These are phyloP conservation scores for Aspergillus floridensis DNA, from an alignment of 2,329 filamentous ascomycete genomes.

Conservation along the genomic window DNA sequence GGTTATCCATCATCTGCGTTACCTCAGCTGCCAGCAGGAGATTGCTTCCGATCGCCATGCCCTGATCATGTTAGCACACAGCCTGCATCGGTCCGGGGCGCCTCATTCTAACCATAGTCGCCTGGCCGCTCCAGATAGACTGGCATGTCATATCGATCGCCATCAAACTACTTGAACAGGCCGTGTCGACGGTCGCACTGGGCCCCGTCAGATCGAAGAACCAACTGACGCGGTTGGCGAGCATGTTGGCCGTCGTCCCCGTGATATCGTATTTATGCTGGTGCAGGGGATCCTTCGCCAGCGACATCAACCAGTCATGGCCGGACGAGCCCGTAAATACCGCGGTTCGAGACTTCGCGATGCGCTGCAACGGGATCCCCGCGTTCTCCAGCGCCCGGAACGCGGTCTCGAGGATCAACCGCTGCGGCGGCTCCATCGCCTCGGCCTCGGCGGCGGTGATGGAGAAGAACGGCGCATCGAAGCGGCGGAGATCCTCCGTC, in stretches of 20 bases:
- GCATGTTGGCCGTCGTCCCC: constrained; percentile 18
- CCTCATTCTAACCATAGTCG: neutral
- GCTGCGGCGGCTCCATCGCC: constrained; percentile 21
- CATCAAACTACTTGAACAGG: constrained; percentile 24
- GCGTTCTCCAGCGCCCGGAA: constrained; percentile 25
- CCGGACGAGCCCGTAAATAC: constrained; percentile 22
- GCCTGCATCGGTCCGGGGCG: too few relatives aligned
- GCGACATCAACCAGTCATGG: constrained; percentile 11
- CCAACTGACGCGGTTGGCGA: constrained; percentile 32
- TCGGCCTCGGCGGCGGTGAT: constrained; percentile 19
- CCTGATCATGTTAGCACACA: neutral
- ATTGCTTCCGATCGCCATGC: neutral
- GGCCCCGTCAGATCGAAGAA: constrained; percentile 31
- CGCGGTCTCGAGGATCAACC: constrained; percentile 23
- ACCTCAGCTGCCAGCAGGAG: constrained; percentile 36
- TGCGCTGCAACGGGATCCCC: too few relatives aligned
- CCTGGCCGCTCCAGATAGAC: constrained; percentile 14
- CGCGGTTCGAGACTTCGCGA: constrained; percentile 10
- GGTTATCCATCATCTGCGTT: constrained; percentile 19
- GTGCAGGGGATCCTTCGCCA: too few relatives aligned
- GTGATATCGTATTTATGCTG: constrained; percentile 5
- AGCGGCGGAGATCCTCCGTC: constrained; percentile 19
- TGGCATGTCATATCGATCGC: constrained; percentile 30
- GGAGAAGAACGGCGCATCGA: constrained; percentile 33
- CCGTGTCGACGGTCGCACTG: constrained; percentile 29